These are phyloP conservation scores for Beta corolliflora DNA, from an alignment of 179 eudicot species.

Conservation along the genomic window DNA sequence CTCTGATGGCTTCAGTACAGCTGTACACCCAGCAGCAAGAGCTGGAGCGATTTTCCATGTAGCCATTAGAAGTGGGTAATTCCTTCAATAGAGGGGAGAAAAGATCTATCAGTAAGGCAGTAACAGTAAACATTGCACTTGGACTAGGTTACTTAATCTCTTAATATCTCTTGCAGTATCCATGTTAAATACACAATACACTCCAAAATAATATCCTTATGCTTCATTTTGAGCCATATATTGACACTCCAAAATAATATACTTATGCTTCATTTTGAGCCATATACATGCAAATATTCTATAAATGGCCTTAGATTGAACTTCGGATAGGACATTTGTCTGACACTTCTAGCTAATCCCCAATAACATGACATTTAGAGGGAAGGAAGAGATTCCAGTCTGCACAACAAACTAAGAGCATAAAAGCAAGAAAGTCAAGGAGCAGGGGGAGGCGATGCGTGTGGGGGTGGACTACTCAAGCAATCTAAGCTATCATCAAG, in stretches of 20 bases:
- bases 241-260: background rate
- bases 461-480: background rate
- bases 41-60: conserved; percentile 99
- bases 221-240: background rate
- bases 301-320: too few relatives aligned
- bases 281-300: background rate
- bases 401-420: background rate
- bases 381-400: background rate
- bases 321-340: background rate
- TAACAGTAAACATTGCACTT: background rate
- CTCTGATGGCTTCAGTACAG: conserved; percentile 94
- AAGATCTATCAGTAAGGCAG: background rate
- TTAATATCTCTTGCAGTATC: background rate
- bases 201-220: background rate
- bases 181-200: background rate
- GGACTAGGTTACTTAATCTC: background rate
- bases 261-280: background rate
- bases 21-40: conserved; percentile 98
- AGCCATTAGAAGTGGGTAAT: conserved; percentile 94
- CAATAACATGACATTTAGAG: background rate
- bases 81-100: conserved; percentile 48
- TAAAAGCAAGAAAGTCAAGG: background rate
- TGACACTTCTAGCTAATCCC: background rate
- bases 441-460: background rate
- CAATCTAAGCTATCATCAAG: background rate